Percentiles rank a stretch among this genome's conserved stretches.
phyloP scores from a whole-genome alignment of 2,329 filamentous ascomycete genomes.

The Curvularia verruculosa region DNA sequence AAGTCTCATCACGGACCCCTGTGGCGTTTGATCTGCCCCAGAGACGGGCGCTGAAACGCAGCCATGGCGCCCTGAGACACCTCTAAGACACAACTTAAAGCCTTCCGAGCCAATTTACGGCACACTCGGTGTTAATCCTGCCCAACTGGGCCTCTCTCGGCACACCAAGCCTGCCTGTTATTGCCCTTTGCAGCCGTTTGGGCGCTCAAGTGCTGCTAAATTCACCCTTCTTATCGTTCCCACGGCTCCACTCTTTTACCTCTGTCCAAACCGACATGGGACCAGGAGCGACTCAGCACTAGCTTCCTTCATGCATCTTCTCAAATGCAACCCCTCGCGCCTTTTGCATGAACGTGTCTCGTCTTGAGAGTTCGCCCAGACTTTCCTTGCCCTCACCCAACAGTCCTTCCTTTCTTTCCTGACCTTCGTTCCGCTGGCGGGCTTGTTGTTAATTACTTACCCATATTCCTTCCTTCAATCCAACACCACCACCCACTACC shows the following conservation, averaged over 20 bases:
- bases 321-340: conserved; percentile 44
- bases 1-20: conserved; percentile 34
- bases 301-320: conserved; percentile 47
- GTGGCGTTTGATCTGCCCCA: conserved; percentile 36
- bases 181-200: conserved; percentile 25
- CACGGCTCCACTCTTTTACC: conserved; percentile 25
- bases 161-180: conserved; percentile 15
- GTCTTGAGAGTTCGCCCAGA: conserved; percentile 45
- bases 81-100: conserved; percentile 41
- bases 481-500: conserved; percentile 11
- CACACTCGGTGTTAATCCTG: conserved; percentile 21
- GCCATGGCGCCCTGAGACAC: conserved; percentile 42
- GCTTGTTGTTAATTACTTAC: conserved; percentile 44
- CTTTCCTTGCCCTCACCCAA: conserved; percentile 42
- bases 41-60: conserved; percentile 45
- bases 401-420: conserved; percentile 36
- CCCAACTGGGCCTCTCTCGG: conserved; percentile 29
- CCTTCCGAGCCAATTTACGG: conserved; percentile 30
- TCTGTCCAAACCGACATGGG: conserved; percentile 47
- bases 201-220: conserved; percentile 32
- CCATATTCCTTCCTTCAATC: conserved; percentile 41
- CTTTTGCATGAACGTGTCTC: conserved; percentile 43
- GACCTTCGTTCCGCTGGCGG: conserved; percentile 48
- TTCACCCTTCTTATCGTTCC: conserved; percentile 27
- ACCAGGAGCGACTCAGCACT: conserved; percentile 42